phyloP scores from a whole-genome alignment of 2,329 filamentous ascomycete genomes.

The Escovopsis weberi region DNA sequence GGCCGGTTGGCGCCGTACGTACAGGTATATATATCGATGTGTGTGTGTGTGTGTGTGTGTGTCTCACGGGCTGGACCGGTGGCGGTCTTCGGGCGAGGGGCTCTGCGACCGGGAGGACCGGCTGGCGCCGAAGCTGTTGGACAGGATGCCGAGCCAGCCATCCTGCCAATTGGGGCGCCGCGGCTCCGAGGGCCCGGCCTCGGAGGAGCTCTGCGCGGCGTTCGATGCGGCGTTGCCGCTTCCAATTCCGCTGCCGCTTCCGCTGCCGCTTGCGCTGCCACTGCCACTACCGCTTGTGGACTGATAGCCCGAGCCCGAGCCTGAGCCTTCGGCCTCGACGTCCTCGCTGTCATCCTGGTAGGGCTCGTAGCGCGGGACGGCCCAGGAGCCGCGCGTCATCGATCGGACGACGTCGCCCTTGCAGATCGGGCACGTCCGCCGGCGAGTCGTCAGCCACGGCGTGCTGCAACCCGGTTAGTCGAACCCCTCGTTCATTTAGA shows the following conservation, averaged over 20 bases:
- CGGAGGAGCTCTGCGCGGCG: slow-evolving; percentile 27
- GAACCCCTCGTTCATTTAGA: slow-evolving; percentile 19
- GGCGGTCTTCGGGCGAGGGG: slow-evolving; percentile 12
- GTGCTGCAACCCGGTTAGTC: slow-evolving; percentile 34
- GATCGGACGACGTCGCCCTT: slow-evolving; percentile 86
- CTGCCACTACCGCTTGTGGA: slow-evolving; percentile 9
- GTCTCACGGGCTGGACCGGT: not conserved
- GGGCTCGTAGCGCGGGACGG: slow-evolving; percentile 37
- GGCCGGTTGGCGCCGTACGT: too few species aligned
- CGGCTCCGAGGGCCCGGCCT: slow-evolving; percentile 9
- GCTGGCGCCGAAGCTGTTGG: slow-evolving; percentile 13
- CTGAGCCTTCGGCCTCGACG: slow-evolving; percentile 20
- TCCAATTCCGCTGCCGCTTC: not conserved
- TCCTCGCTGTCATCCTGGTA: slow-evolving; percentile 40
- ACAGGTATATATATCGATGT: too few species aligned
- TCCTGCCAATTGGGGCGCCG: slow-evolving; percentile 14
- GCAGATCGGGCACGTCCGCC: slow-evolving; percentile 96
- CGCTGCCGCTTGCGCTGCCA: too few species aligned
- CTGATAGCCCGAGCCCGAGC: slow-evolving; percentile 12
- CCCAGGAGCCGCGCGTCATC: slow-evolving; percentile 39
- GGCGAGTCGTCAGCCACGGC: slow-evolving; percentile 88
- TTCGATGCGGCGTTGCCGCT: slow-evolving; percentile 19
- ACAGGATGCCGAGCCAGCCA: slow-evolving; percentile 25
- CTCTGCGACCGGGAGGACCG: slow-evolving; percentile 10
- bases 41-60: too few species aligned